Evolutionary conservation across 2,329 filamentous ascomycete genomes (phyloP).

Genomic region (Colletotrichum magnum): DNA sequence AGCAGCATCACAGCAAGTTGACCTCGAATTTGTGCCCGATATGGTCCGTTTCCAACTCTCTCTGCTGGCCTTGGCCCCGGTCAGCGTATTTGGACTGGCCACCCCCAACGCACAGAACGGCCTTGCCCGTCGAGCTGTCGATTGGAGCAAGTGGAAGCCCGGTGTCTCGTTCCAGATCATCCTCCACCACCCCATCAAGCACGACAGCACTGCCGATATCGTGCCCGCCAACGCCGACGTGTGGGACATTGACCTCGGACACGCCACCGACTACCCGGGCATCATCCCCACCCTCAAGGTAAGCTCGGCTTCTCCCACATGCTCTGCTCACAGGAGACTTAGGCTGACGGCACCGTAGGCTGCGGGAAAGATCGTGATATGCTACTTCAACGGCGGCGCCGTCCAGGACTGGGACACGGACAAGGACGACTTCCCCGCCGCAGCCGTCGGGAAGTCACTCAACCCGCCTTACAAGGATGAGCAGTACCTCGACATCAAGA

Average conservation of each 20-base stretch:
- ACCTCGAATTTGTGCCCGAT: background rate
- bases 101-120: background rate
- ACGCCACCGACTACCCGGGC: conserved; percentile 44
- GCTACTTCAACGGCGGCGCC: conserved; percentile 53
- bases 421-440: conserved; percentile 43
- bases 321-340: no score
- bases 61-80: conserved; percentile 23
- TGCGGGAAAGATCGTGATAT: conserved; percentile 50
- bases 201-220: conserved; percentile 44
- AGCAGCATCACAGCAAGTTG: background rate
- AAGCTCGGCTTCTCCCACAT: background rate
- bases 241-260: conserved; percentile 51
- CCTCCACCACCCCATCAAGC: conserved; percentile 49
- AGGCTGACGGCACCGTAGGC: background rate
- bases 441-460: conserved; percentile 45
- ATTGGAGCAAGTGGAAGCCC: conserved; percentile 46
- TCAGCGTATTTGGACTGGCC: conserved; percentile 20
- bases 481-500: conserved; percentile 49
- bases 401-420: conserved; percentile 47
- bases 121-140: conserved; percentile 16
- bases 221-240: conserved; percentile 47
- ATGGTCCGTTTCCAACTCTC: conserved; percentile 14
- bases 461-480: conserved; percentile 46
- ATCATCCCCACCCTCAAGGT: conserved; percentile 50
- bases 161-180: conserved; percentile 50